A percentile compares a stretch with the other conserved stretches of the same genome.
These are phyloP conservation scores for Leccinum pachyderme DNA, from an alignment of 1,284 basidiomycete species.

Conservation along the genomic window DNA sequence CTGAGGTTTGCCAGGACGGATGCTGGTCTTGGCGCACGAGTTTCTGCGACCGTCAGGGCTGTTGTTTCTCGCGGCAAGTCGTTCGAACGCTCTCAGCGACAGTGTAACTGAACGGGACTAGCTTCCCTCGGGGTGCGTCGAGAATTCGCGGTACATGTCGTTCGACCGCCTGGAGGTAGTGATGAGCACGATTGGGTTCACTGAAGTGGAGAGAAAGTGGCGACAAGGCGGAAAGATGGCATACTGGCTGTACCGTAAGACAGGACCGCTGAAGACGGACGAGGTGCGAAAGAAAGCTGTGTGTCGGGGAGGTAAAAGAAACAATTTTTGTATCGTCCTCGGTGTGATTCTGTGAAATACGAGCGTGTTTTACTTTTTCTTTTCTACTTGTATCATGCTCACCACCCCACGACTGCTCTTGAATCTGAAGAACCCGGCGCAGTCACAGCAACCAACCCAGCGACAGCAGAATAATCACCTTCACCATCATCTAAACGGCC, in stretches of 20 bases:
- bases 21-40: slow-evolving; percentile 64
- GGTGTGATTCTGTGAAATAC: slow-evolving; percentile 5
- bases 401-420: slow-evolving; percentile 32
- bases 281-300: slow-evolving; percentile 56
- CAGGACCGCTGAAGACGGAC: slow-evolving; percentile 7
- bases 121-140: slow-evolving; percentile 80
- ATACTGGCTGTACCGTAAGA: slow-evolving; percentile 69
- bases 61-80: slow-evolving; percentile 74
- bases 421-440: slow-evolving; percentile 31
- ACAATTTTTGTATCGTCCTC: slow-evolving; percentile 72
- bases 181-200: slow-evolving; percentile 67
- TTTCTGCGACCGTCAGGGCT: slow-evolving; percentile 57
- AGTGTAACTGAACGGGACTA: slow-evolving; percentile 27
- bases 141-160: slow-evolving; percentile 80
- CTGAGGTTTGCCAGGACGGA: slow-evolving; percentile 53
- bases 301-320: slow-evolving; percentile 65
- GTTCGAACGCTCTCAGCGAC: background rate
- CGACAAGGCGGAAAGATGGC: slow-evolving; percentile 69
- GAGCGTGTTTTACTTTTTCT: background rate
- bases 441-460: slow-evolving; percentile 22
- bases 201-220: slow-evolving; percentile 57
- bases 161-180: slow-evolving; percentile 54
- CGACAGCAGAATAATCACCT: slow-evolving; percentile 30
- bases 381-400: slow-evolving; percentile 25
- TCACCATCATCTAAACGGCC: slow-evolving; percentile 25